Base-by-base conservation (phyloP, 805 yeast species). In the Scheffersomyces coipomensis region DNA sequence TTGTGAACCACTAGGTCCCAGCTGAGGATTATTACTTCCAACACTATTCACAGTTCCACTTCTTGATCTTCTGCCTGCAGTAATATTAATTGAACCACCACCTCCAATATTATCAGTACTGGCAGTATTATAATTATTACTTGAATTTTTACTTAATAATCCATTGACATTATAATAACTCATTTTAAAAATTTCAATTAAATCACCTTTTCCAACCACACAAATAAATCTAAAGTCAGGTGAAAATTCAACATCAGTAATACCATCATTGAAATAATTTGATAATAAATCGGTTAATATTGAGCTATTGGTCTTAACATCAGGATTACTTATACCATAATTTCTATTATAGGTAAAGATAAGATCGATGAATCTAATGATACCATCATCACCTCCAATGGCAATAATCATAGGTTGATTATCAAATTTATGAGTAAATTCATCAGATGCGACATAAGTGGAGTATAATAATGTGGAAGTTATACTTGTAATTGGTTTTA, bases 301-400 rank as follows among this genome's bases (percentile, higher is more conserved):
- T 13, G 55, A 50, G 38, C 51, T 54, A 38, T 49, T 55, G 22
- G 46, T 48, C 31, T 46, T 45, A n/a, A 52, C 43, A 22, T 42
- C 35, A 5, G 48, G 39, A 34, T 52, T 45, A n/a, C n/a, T n/a
- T n/a, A n/a, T n/a, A 4, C 66, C 71, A 39, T 59, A 62, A 34
- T 55, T 55, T 15, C 35, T 31, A 15, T 51, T 55, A 35, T 48
- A 49, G 5, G 73, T 62, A 17, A 58, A 54, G 16, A 60, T 46
- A 29, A 82, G 54, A 52, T 83, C 83, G 34, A 85, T 62, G 13
- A 85, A 48, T 34, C 85, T 62, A 19, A 81, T 61, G 44, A 73
- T 75, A 2, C 89, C 93, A 52, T 83, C 88, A 44, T 79, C 85
- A 5, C 79, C 66, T 0, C 84, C 76, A n/a, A 80, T 53, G 0